Evolutionary conservation across 2,329 filamentous ascomycete species (phyloP).

Genomic region (Fusarium pininemorale): DNA sequence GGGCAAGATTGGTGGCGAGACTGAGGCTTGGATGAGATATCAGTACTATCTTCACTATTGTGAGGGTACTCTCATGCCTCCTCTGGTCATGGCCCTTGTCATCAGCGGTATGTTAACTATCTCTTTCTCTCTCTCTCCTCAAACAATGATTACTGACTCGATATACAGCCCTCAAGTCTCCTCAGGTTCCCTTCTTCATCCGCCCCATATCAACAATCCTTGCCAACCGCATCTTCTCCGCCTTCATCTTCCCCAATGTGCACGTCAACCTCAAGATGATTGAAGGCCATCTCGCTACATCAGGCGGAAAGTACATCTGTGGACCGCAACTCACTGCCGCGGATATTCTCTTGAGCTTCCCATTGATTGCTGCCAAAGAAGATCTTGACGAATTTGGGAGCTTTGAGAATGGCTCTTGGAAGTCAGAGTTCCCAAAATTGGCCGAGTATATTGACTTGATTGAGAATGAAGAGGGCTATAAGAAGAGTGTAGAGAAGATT

Average conservation of each 20-base stretch:
- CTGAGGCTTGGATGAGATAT: constrained; percentile 67
- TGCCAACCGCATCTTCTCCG: constrained; percentile 52
- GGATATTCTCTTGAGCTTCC: constrained; percentile 64
- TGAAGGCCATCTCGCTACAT: constrained; percentile 58
- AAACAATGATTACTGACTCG: background rate
- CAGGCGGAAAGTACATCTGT: constrained; percentile 59
- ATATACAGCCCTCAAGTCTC: constrained; percentile 53
- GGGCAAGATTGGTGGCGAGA: constrained; percentile 66
- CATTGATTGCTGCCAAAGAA: constrained; percentile 55
- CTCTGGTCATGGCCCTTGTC: constrained; percentile 72
- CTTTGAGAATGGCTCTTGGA: constrained; percentile 54
- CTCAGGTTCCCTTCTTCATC: constrained; percentile 61
- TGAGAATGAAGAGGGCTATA: constrained; percentile 58
- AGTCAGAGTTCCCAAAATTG: constrained; percentile 54
- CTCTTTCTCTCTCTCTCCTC: background rate
- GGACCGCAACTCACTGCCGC: constrained; percentile 60
- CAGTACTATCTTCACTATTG: constrained; percentile 82
- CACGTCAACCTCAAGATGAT: constrained; percentile 59
- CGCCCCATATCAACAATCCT: constrained; percentile 60
- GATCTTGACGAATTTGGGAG: constrained; percentile 52
- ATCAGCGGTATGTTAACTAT: constrained; percentile 54
- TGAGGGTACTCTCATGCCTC: constrained; percentile 84
- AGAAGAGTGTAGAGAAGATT: constrained; percentile 59
- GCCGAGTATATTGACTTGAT: constrained; percentile 58
- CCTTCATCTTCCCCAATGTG: constrained; percentile 58